Base-by-base conservation (phyloP, 2,329 filamentous ascomycete species). In the Aspergillus sp. region DNA sequence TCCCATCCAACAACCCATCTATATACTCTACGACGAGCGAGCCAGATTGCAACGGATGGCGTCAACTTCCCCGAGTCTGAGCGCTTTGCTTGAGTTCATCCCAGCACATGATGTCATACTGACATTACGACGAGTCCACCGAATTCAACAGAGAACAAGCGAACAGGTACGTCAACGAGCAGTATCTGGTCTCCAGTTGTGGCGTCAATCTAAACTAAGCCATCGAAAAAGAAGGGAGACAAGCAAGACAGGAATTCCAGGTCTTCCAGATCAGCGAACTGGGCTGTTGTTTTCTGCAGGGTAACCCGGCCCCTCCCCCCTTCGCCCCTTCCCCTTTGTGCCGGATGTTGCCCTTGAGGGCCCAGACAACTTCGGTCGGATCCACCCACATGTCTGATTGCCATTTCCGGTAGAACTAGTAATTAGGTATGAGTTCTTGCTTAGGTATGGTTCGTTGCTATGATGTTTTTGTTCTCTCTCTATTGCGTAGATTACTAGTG, bases 41-140 rank as follows among this genome's bases (percentile, higher is more conserved):
- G 32, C 32, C 32, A 21, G 21, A 30, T 13, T 13, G 25, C 2
- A 43, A 17, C 12, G 21, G 39, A 55, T 55, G 53, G 41, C 39
- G 53, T 55, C 53, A 55, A 47, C 39, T 28, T 8, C 25, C 4
- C 30, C 30, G 30, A 32, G 30, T 12, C 30, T 32, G 30, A 32
- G 10, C 30, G 32, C 12, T 36, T 36, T 28, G 32, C 32, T 36
- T 36, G 32, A 43, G 9, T 30, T n/a, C 13, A 32, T 28, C 21
- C 6, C 41, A 43, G 23, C 28, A 8, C 47, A 57, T 61, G 61
- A 62, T 57, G 60, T 62, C 64, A 64, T 59, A 25, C 59, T 62
- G 58, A 55, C 51, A 58, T 52, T 15, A 48, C 19, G 19, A 47
- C 9, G 19, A 15, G 28, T 7, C 43, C 57, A 53, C 49, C 53